Conservation (phyloP, 2,329 filamentous ascomycete genomes). For the Phialophora expanda region DNA sequence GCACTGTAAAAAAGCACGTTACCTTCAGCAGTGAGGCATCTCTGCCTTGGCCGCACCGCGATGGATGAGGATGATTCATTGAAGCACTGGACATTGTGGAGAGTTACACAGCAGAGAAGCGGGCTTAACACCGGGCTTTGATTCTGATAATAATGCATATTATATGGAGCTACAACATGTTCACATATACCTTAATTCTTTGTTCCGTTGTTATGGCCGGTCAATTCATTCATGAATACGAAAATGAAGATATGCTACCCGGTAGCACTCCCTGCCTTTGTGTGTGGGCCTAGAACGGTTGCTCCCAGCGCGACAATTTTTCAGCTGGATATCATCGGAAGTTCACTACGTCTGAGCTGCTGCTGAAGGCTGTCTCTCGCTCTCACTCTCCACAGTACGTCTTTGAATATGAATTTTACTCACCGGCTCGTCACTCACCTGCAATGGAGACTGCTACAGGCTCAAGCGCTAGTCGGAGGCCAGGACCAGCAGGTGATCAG, state of each 20-base stretch:
- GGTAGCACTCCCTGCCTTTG: no score
- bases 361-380: no score
- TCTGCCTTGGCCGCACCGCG: neutral
- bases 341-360: no score
- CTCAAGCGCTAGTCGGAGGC: neutral
- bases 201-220: neutral
- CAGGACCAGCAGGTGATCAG: no score
- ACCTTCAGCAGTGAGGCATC: neutral
- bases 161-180: neutral
- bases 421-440: neutral
- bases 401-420: neutral
- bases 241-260: no score
- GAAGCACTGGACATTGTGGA: conserved; percentile 10
- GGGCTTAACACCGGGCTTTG: neutral
- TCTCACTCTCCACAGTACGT: no score
- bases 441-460: neutral
- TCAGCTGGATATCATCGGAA: no score
- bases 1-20: conserved; percentile 4
- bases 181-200: neutral
- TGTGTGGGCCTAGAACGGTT: no score
- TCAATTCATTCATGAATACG: neutral
- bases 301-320: no score
- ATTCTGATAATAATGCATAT: neutral
- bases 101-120: conserved; percentile 10
- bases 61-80: neutral